Conservation (phyloP, 306 rosid genomes). For the Cucumis melo region DNA sequence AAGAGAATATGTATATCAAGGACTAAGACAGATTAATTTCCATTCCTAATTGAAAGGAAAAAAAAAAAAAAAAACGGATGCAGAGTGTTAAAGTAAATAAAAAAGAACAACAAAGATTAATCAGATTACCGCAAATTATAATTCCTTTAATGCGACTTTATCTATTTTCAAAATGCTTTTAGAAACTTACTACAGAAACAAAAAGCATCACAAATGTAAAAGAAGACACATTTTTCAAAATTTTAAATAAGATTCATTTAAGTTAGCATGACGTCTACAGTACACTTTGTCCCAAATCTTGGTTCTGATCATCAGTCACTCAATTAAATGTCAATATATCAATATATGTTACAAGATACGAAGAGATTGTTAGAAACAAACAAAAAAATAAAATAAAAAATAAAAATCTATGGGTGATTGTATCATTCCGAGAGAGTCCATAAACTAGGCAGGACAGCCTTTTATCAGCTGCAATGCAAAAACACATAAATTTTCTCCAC, state of each 20-base stretch:
- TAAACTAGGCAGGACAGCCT: constrained; percentile 2
- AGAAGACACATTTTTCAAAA: background rate
- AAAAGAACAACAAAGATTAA: background rate
- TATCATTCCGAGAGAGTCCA: background rate
- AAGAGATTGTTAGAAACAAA: background rate
- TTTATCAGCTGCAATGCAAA: background rate
- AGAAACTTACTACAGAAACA: background rate
- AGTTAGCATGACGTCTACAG: background rate
- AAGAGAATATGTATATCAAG: background rate
- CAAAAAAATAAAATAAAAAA: no score
- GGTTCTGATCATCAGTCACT: background rate
- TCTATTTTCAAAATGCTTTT: background rate
- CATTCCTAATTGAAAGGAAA: background rate
- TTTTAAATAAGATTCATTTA: background rate
- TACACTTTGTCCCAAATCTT: background rate
- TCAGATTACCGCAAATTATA: background rate
- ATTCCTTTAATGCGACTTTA: background rate
- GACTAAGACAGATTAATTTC: background rate
- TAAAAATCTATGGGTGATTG: background rate
- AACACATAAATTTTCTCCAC: background rate
- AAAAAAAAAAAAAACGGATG: background rate
- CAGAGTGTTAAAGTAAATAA: background rate
- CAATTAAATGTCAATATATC: background rate
- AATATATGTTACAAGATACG: background rate
- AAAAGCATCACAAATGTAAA: no score